Conservation (phyloP, 2,329 filamentous ascomycete species). For the Curvularia spicifera region DNA sequence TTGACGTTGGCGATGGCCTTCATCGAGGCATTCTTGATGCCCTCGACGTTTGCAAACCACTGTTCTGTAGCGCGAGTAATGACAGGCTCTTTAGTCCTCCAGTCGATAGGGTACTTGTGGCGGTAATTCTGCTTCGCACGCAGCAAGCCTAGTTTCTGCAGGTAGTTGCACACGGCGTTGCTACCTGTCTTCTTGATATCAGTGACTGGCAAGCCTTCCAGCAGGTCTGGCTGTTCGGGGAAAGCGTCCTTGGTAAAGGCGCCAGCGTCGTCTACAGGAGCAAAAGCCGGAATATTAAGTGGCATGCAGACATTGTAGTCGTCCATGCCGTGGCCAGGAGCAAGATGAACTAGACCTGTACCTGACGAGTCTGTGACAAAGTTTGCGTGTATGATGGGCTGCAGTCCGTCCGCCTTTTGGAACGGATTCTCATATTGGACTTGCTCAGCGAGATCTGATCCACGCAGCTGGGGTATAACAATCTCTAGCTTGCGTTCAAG, state of each 20-base stretch:
- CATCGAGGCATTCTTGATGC: conserved; percentile 78
- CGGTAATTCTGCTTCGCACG: conserved; percentile 72
- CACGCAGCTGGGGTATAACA: conserved; percentile 64
- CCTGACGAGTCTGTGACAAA: conserved; percentile 93
- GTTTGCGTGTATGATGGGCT: conserved; percentile 79
- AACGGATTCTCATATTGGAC: conserved; percentile 75
- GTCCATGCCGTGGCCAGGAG: conserved; percentile 94
- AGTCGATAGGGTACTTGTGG: conserved; percentile 98
- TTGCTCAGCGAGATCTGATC: conserved; percentile 67
- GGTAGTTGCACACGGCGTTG: conserved; percentile 72
- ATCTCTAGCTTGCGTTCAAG: conserved; percentile 52
- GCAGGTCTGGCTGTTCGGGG: conserved; percentile 68
- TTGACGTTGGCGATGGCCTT: conserved; percentile 71
- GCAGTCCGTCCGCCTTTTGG: conserved; percentile 64
- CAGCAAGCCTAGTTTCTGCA: conserved; percentile 62
- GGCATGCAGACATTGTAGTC: conserved; percentile 84
- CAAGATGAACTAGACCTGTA: conserved; percentile 91
- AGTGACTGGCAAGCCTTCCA: conserved; percentile 77
- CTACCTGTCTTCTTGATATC: conserved; percentile 62
- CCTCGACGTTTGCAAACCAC: conserved; percentile 93
- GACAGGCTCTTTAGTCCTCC: conserved; percentile 92
- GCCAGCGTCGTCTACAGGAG: conserved; percentile 83
- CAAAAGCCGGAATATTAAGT: conserved; percentile 73
- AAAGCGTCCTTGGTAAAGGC: conserved; percentile 81
- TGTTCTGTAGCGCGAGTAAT: conserved; percentile 92